Percentiles rank a stretch among this genome's conserved stretches.
Evolutionary conservation across 1,139 yeast species (phyloP).

Genomic region (Kurtzmaniella natalensis): DNA sequence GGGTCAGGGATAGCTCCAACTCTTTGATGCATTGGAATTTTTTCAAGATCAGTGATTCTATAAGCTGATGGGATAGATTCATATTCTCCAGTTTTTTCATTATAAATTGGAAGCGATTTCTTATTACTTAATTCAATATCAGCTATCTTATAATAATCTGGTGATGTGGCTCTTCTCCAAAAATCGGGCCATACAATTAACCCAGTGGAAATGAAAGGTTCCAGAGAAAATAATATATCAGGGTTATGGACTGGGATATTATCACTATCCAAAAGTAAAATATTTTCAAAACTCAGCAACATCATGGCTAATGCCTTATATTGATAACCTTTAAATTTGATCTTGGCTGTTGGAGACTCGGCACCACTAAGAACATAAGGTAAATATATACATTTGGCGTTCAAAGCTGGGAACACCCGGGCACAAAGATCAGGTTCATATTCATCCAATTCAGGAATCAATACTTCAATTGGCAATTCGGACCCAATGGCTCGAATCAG

Average conservation of each 20-base stretch:
- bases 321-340: constrained; percentile 65
- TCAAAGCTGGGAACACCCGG: constrained; percentile 56
- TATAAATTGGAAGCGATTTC: constrained; percentile 27
- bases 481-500: constrained; percentile 62
- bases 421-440: constrained; percentile 68
- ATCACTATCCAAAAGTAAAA: constrained; percentile 75
- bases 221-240: constrained; percentile 30
- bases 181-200: constrained; percentile 47
- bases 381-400: constrained; percentile 66
- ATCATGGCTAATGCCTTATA: constrained; percentile 73
- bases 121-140: constrained; percentile 23
- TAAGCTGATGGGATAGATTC: constrained; percentile 4
- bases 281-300: constrained; percentile 72
- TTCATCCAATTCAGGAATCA: constrained; percentile 66
- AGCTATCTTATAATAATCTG: constrained; percentile 37
- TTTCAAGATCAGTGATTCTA: constrained; percentile 9
- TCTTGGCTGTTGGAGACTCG: constrained; percentile 15
- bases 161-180: constrained; percentile 45
- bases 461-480: constrained; percentile 68
- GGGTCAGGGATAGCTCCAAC: constrained; percentile 76
- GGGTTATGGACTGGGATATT: constrained; percentile 61
- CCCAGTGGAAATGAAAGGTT: constrained; percentile 30
- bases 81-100: constrained; percentile 25
- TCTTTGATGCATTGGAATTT: constrained; percentile 62
- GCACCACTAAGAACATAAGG: constrained; percentile 50